Percentiles rank a stretch among this genome's conserved stretches.
phyloP scores from a whole-genome alignment of 805 yeast genomes.

The Kodamaea leandrae region DNA sequence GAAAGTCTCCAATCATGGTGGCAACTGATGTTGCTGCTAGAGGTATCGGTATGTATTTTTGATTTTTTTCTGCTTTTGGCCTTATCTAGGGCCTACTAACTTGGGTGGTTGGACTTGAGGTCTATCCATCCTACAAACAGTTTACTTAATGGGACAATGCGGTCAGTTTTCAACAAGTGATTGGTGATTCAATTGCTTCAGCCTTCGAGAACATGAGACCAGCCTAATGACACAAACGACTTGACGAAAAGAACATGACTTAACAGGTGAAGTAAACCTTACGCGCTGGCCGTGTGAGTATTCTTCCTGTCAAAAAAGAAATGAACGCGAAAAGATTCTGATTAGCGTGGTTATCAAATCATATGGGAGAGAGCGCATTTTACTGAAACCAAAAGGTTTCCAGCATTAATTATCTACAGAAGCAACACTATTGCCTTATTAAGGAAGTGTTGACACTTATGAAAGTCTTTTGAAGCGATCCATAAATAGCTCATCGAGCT shows the following conservation, averaged over 20 bases:
- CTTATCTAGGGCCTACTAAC: slow-evolving; percentile 15
- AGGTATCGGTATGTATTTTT: slow-evolving; percentile 89
- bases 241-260: slow-evolving; percentile 4
- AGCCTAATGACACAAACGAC: slow-evolving; percentile 7
- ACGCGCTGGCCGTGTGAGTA: slow-evolving; percentile 5
- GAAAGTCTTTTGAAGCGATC: not conserved
- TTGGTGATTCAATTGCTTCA: slow-evolving; percentile 5
- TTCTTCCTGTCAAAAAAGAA: slow-evolving; percentile 5
- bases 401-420: slow-evolving; percentile 4
- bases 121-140: slow-evolving; percentile 4
- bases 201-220: slow-evolving; percentile 6
- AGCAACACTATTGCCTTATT: not conserved
- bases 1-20: slow-evolving; percentile 94
- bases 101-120: slow-evolving; percentile 3
- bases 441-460: not conserved
- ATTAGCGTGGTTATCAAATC: slow-evolving; percentile 8
- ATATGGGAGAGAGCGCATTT: slow-evolving; percentile 8
- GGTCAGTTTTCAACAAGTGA: slow-evolving; percentile 3
- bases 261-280: slow-evolving; percentile 3
- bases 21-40: slow-evolving; percentile 99
- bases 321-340: slow-evolving; percentile 3
- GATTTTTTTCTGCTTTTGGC: slow-evolving; percentile 7
- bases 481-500: not conserved
- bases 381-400: slow-evolving; percentile 5
- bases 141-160: slow-evolving; percentile 8